Conservation (phyloP, 2,329 filamentous ascomycete genomes). For the Exophiala sideris region DNA sequence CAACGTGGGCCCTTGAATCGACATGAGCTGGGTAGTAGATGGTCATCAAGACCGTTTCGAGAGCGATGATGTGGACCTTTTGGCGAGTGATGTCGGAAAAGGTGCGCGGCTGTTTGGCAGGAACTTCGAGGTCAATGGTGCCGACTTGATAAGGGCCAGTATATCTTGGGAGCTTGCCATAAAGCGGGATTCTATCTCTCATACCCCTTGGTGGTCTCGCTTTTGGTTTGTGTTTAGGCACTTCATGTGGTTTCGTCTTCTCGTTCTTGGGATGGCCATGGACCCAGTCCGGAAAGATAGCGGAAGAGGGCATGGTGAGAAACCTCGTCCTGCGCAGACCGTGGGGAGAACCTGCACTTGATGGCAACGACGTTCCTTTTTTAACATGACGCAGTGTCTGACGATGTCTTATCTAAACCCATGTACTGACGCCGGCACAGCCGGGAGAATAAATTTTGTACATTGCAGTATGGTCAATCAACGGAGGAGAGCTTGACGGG, state of each 20-base stretch:
- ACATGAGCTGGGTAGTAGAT: conserved; percentile 63
- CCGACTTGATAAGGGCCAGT: conserved; percentile 53
- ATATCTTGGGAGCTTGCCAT: conserved; percentile 47
- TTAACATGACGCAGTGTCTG: neutral
- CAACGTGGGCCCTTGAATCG: conserved; percentile 37
- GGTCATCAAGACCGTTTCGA: conserved; percentile 61
- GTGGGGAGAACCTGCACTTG: neutral
- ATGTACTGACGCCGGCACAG: no score
- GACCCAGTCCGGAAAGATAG: conserved; percentile 24
- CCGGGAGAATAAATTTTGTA: no score
- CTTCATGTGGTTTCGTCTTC: conserved; percentile 8
- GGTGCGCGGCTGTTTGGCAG: conserved; percentile 44
- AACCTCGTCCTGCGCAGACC: neutral
- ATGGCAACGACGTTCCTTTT: no score
- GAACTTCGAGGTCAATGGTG: conserved; percentile 56
- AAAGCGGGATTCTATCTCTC: conserved; percentile 48
- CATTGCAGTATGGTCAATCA: no score
- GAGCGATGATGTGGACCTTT: conserved; percentile 46
- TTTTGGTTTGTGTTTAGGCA: conserved; percentile 36
- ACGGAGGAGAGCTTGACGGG: no score
- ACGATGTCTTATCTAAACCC: no score
- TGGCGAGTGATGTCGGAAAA: conserved; percentile 52
- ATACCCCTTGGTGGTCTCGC: conserved; percentile 44
- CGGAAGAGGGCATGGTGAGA: conserved; percentile 7
- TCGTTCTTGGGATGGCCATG: conserved; percentile 20